phyloP scores from a whole-genome alignment of 1,284 basidiomycete species.

The Xanthoconium separans region DNA sequence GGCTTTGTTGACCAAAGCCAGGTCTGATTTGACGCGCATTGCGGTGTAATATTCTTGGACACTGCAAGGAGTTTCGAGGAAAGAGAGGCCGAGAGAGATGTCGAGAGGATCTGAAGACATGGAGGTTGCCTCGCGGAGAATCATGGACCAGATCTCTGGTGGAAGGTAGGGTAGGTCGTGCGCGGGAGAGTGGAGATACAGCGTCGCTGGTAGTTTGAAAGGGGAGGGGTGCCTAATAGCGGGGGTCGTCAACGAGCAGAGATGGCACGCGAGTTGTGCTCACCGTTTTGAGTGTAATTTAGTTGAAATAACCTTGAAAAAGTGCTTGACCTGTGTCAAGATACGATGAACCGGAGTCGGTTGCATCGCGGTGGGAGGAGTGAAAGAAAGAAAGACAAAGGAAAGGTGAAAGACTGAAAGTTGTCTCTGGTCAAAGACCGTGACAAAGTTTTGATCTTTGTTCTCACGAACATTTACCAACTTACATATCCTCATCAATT shows the following conservation, averaged over 20 bases:
- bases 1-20: slow-evolving; percentile 53
- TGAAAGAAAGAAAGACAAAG: neutral
- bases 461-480: too few relatives aligned
- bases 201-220: slow-evolving; percentile 10
- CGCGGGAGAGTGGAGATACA: slow-evolving; percentile 28
- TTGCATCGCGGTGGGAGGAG: slow-evolving; percentile 13
- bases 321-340: slow-evolving; percentile 17
- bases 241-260: slow-evolving; percentile 4
- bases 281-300: slow-evolving; percentile 21
- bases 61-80: slow-evolving; percentile 42
- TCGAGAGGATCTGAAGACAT: slow-evolving; percentile 46
- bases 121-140: slow-evolving; percentile 51
- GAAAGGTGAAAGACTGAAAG: neutral
- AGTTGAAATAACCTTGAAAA: slow-evolving; percentile 13
- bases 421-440: too few relatives aligned
- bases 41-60: slow-evolving; percentile 42
- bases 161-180: slow-evolving; percentile 47
- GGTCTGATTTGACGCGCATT: slow-evolving; percentile 48
- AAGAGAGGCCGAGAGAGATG: slow-evolving; percentile 48
- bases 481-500: too few relatives aligned
- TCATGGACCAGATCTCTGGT: slow-evolving; percentile 58
- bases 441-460: too few relatives aligned
- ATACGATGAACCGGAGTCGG: slow-evolving; percentile 7
- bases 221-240: slow-evolving; percentile 8
- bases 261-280: neutral